Evolutionary conservation across 768 basidiomycete species (phyloP).

Genomic region (Coprinopsis strossmayeri): DNA sequence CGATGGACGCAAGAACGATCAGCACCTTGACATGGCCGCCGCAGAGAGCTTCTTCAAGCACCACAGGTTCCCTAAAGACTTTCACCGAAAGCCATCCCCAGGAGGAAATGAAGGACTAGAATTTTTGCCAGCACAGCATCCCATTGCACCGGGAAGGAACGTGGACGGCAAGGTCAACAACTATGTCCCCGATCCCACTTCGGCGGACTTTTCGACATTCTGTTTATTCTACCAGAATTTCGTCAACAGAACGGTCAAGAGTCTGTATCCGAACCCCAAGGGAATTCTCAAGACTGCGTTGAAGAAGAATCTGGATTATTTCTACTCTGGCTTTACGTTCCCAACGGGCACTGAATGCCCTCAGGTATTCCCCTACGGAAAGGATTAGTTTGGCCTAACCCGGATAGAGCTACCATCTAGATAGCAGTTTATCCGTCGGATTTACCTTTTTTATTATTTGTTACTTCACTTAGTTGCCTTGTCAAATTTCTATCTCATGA

Average conservation of each 20-base stretch:
- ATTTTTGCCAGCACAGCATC: slow-evolving; percentile 1
- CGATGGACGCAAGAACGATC: slow-evolving; percentile 14
- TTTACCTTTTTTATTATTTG: too few species aligned
- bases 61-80: slow-evolving; percentile 14
- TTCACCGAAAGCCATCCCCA: slow-evolving; percentile 11
- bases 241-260: slow-evolving; percentile 11
- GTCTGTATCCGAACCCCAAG: slow-evolving; percentile 17
- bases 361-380: slow-evolving; percentile 14
- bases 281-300: slow-evolving; percentile 10
- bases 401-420: too few species aligned
- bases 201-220: slow-evolving; percentile 8
- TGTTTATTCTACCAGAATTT: slow-evolving; percentile 15
- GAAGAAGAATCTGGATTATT: slow-evolving; percentile 12
- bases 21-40: slow-evolving; percentile 9
- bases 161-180: slow-evolving; percentile 9
- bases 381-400: too few species aligned
- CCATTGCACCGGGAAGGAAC: slow-evolving; percentile 15
- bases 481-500: too few species aligned
- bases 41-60: slow-evolving; percentile 17
- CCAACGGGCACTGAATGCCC: not conserved
- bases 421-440: too few species aligned
- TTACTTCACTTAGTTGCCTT: too few species aligned
- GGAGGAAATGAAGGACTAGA: slow-evolving; percentile 1
- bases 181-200: slow-evolving; percentile 12
- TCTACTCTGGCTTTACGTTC: slow-evolving; percentile 6